Evolutionary conservation across 2,329 filamentous ascomycete species (phyloP).

Genomic region (Cordyceps farinosa): DNA sequence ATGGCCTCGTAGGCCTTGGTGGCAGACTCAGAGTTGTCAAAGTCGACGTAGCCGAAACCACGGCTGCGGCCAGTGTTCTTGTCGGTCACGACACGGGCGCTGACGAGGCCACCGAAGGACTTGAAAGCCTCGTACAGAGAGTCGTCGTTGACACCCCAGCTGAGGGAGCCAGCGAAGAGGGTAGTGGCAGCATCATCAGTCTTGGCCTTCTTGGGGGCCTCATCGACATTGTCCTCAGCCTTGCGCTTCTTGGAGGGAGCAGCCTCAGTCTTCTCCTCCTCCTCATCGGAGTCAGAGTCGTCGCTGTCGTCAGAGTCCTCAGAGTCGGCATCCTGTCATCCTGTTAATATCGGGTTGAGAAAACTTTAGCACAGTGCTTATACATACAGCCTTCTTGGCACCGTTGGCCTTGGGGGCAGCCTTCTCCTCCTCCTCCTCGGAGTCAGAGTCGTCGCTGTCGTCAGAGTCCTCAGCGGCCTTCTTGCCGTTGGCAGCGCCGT

Average conservation of each 20-base stretch:
- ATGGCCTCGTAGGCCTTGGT: slow-evolving; percentile 70
- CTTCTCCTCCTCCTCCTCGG: slow-evolving; percentile 34
- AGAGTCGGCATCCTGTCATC: slow-evolving; percentile 29
- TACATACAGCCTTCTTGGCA: slow-evolving; percentile 26
- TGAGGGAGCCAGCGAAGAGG: slow-evolving; percentile 85
- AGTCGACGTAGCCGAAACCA: slow-evolving; percentile 93
- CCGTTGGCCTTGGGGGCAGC: slow-evolving; percentile 29
- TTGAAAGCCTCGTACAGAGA: slow-evolving; percentile 78
- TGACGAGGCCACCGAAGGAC: slow-evolving; percentile 67
- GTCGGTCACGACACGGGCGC: slow-evolving; percentile 80
- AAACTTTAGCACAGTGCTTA: background rate
- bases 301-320: slow-evolving; percentile 32
- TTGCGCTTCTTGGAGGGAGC: slow-evolving; percentile 46
- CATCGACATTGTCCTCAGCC: slow-evolving; percentile 46
- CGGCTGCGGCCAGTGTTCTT: slow-evolving; percentile 77
- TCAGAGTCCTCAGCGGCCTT: slow-evolving; percentile 31
- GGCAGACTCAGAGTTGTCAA: slow-evolving; percentile 63
- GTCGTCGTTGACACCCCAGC: slow-evolving; percentile 86
- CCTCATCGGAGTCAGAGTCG: slow-evolving; percentile 33
- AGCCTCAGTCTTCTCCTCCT: slow-evolving; percentile 35
- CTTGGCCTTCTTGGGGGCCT: slow-evolving; percentile 65
- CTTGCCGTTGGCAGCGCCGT: slow-evolving; percentile 22
- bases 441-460: slow-evolving; percentile 30
- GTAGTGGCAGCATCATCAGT: slow-evolving; percentile 53
- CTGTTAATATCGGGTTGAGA: slow-evolving; percentile 23